phyloP scores from a whole-genome alignment of 805 yeast genomes.

The Sungouiella thailandica region DNA sequence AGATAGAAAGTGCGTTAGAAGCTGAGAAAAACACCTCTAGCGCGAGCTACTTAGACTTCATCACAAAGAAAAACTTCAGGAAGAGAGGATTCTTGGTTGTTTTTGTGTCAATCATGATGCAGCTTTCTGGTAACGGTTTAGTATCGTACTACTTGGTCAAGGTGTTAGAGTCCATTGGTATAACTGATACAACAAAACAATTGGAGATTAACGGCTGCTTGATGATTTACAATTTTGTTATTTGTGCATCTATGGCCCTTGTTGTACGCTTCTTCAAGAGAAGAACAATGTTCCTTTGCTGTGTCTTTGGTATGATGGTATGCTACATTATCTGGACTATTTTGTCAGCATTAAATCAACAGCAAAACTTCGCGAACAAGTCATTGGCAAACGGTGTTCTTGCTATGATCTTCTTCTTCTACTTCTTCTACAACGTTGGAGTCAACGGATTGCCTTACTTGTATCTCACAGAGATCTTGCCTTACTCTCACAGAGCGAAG shows the following conservation, averaged over 20 bases:
- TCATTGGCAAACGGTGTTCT: conserved; percentile 39
- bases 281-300: conserved; percentile 28
- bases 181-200: conserved; percentile 38
- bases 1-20: conserved; percentile 22
- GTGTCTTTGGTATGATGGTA: conserved; percentile 29
- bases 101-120: conserved; percentile 32
- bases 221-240: conserved; percentile 40
- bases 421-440: conserved; percentile 35
- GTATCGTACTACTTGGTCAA: conserved; percentile 44
- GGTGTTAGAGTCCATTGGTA: conserved; percentile 49
- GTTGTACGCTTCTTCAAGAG: conserved; percentile 22
- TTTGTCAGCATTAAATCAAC: conserved; percentile 38
- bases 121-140: conserved; percentile 45
- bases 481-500: conserved; percentile 33
- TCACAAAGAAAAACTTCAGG: conserved; percentile 32
- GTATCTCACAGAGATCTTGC: conserved; percentile 38
- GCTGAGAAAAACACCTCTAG: conserved; percentile 30
- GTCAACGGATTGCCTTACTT: conserved; percentile 39
- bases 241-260: conserved; percentile 18
- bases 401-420: conserved; percentile 45
- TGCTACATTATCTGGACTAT: conserved; percentile 37
- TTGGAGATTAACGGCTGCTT: conserved; percentile 45
- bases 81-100: conserved; percentile 32
- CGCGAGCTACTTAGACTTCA: conserved; percentile 31
- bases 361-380: conserved; percentile 34